Evolutionary conservation across 2,329 filamentous ascomycete species (phyloP), one percentile per base, ranked within the genome.

Genomic region (Apiospora arundinis): DNA sequence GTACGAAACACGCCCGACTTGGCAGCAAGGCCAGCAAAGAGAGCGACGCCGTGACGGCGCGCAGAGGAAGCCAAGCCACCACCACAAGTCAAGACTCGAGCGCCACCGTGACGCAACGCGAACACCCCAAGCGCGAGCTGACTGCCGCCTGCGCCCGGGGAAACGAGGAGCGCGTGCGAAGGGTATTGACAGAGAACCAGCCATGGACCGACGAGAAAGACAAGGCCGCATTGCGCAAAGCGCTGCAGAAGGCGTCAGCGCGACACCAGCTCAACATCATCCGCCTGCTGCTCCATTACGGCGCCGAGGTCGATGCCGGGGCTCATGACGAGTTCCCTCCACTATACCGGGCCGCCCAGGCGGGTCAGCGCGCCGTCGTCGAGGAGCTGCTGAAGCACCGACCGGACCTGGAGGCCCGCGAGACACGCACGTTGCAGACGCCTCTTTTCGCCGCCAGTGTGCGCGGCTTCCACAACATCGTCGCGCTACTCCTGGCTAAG

Each of bases 321-420:
- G 77, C 77, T 48, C 79, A 82, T 7, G 78, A 73, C 60, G 82
- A 83, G 70, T 69, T 79, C 28, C 78, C 82, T 0, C 79, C 82
- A 23, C 74, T 85, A 16, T 78, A 80, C 70, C 81, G 80, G 71
- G 82, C 83, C 11, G 81, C 81, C 67, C 81, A 83, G 73, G 77
- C 76, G 0, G 82, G 81, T 48, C 79, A 84, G 68, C 73, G 75
- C n/a, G 76, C 72, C 21, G 74, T 83, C 8, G 78, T 82, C 7
- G 42, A 73, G 7, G 79, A 81, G 72, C 76, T 84, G 68, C 76
- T 84, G 42, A 73, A 72, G 21, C 76, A 75, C 68, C 69, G 74
- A 7, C 82, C 82, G 52, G 76, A 83, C 65, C 77, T 79, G 3
- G 78, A 83, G 72, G 78, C 77, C 72, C 76, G 75, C 16, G 76